These are phyloP conservation scores for Solanum chmielewskii DNA, from an alignment of 257 asterid species.

Conservation along the genomic window DNA sequence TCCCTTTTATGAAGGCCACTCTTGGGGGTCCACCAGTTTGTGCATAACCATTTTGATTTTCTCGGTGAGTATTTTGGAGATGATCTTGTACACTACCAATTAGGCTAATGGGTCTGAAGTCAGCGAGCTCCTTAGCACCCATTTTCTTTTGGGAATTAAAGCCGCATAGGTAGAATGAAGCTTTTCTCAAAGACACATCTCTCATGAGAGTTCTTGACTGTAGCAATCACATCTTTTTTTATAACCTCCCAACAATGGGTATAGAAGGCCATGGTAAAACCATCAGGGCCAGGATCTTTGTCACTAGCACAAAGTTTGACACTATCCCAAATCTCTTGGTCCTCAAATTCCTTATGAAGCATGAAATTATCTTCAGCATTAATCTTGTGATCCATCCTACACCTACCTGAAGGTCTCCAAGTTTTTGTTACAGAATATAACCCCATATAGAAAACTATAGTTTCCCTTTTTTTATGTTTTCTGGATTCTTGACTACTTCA, in stretches of 20 bases:
- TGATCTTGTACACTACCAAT: background rate
- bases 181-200: background rate
- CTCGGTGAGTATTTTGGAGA: background rate
- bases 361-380: background rate
- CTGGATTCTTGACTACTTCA: background rate
- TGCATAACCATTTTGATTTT: background rate
- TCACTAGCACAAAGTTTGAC: background rate
- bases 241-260: background rate
- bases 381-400: background rate
- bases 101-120: background rate
- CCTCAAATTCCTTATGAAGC: background rate
- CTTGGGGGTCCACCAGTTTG: background rate
- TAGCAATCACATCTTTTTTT: background rate
- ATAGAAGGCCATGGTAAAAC: background rate
- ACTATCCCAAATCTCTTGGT: background rate
- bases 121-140: background rate
- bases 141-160: background rate
- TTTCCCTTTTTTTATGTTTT: background rate
- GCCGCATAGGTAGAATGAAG: background rate
- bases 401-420: background rate
- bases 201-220: background rate
- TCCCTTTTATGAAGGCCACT: background rate
- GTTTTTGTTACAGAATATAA: no score
- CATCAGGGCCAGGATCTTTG: background rate
- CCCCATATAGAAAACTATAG: background rate